phyloP scores from a whole-genome alignment of 108 stramenopile species.

The Cyclotella choctawhatcheeana region DNA sequence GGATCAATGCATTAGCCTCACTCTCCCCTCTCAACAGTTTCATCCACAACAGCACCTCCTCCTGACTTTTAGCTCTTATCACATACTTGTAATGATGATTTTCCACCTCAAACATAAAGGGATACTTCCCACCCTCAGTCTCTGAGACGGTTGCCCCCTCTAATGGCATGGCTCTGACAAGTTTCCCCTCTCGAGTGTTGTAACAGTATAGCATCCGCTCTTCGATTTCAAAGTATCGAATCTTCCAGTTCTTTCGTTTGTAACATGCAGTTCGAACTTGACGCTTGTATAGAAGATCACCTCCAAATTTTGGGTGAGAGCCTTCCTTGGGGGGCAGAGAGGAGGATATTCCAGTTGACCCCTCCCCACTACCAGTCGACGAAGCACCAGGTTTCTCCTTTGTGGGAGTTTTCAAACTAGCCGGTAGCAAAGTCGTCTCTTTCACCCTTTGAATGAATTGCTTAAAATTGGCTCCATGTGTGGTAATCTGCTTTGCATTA shows the following conservation, averaged over 20 bases:
- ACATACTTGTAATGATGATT: conserved; percentile 81
- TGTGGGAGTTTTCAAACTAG: conserved; percentile 31
- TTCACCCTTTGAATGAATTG: conserved; percentile 42
- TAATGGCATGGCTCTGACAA: conserved; percentile 88
- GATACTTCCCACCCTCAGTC: conserved; percentile 60
- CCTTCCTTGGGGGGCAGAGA: too few species aligned
- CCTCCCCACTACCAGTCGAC: neutral
- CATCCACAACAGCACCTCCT: conserved; percentile 76
- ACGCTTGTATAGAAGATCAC: conserved; percentile 84
- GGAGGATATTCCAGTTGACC: too few species aligned
- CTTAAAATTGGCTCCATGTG: conserved; percentile 51
- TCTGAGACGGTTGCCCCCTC: conserved; percentile 75
- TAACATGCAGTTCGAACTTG: conserved; percentile 63
- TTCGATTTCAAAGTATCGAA: conserved; percentile 91
- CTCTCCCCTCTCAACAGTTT: conserved; percentile 70
- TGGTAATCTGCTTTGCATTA: conserved; percentile 86
- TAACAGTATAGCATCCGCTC: conserved; percentile 96
- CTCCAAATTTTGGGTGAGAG: too few species aligned
- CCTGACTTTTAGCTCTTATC: conserved; percentile 69
- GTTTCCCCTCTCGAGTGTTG: conserved; percentile 52
- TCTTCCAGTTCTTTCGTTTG: conserved; percentile 89
- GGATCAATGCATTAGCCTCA: conserved; percentile 71
- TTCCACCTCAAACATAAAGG: conserved; percentile 67
- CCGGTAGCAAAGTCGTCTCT: conserved; percentile 37
- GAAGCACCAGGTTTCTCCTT: conserved; percentile 24